Evolutionary conservation across 2,329 filamentous ascomycete genomes (phyloP).

Genomic region (Geosmithia morbida): DNA sequence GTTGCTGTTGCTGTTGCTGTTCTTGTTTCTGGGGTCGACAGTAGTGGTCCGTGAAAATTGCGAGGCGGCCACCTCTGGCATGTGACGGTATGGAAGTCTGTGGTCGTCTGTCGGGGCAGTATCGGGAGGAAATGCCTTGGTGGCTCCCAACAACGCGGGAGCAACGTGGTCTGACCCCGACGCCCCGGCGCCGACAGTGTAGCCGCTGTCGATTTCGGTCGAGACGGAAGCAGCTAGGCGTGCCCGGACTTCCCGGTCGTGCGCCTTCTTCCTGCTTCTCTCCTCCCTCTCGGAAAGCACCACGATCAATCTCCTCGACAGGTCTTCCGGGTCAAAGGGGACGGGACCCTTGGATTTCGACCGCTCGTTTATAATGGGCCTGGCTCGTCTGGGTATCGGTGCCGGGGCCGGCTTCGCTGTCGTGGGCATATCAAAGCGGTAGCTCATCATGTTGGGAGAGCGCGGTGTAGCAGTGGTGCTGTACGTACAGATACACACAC

Average conservation of each 20-base stretch:
- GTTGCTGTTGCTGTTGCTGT: too few species aligned
- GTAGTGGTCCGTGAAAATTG: constrained; percentile 42
- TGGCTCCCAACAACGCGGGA: too few species aligned
- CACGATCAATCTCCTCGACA: constrained; percentile 33
- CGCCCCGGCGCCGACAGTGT: too few species aligned
- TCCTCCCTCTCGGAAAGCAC: constrained; percentile 36
- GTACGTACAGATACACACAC: too few species aligned
- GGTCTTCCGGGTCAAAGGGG: constrained; percentile 36
- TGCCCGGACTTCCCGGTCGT: background rate
- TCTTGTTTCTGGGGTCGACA: background rate
- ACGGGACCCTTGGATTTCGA: constrained; percentile 2
- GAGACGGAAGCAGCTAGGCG: constrained; percentile 2
- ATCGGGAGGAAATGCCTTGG: too few species aligned
- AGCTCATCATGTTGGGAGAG: background rate
- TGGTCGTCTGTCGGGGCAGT: background rate
- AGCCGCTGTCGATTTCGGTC: too few species aligned
- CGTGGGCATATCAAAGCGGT: background rate
- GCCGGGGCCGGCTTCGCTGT: too few species aligned
- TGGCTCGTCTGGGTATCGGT: background rate
- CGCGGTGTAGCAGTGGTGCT: background rate
- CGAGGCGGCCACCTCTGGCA: constrained; percentile 37
- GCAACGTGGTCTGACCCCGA: too few species aligned
- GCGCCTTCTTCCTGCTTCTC: background rate
- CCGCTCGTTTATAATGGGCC: background rate
- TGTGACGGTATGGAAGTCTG: constrained; percentile 25